Evolutionary conservation across 352 stramenopile species (phyloP).

Genomic region (Globisporangium paddicum): DNA sequence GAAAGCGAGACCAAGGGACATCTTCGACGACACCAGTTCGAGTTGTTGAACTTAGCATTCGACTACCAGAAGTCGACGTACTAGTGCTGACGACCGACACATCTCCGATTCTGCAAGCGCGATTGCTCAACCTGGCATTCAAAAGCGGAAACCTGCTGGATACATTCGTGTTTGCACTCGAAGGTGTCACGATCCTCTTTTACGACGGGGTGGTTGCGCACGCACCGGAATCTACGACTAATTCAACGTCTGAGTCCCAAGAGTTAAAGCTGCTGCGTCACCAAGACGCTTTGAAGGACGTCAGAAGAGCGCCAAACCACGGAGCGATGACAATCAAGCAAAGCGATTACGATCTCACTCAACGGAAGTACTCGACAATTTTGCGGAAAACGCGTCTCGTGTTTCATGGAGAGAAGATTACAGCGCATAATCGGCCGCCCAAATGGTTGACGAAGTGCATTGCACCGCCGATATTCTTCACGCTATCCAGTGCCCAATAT

Average conservation of each 20-base stretch:
- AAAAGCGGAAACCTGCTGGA: slow-evolving; percentile 41
- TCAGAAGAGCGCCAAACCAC: slow-evolving; percentile 1
- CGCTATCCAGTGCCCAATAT: slow-evolving; percentile 60
- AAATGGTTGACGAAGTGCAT: slow-evolving; percentile 65
- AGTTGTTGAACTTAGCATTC: slow-evolving; percentile 46
- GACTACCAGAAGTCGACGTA: slow-evolving; percentile 59
- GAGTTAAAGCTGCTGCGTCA: slow-evolving; percentile 5
- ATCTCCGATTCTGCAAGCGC: slow-evolving; percentile 61
- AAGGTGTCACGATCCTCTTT: slow-evolving; percentile 56
- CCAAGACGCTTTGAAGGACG: slow-evolving; percentile 14
- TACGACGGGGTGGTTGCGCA: slow-evolving; percentile 28
- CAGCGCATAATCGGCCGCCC: slow-evolving; percentile 27
- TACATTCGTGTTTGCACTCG: slow-evolving; percentile 52
- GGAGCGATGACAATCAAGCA: slow-evolving; percentile 11
- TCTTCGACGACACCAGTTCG: background rate
- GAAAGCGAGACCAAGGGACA: background rate
- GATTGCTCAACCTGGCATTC: slow-evolving; percentile 46
- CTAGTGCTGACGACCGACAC: slow-evolving; percentile 57
- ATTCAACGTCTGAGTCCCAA: background rate
- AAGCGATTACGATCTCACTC: slow-evolving; percentile 29
- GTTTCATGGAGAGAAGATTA: slow-evolving; percentile 56
- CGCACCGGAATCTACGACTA: background rate
- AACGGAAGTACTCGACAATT: slow-evolving; percentile 53
- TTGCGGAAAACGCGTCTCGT: slow-evolving; percentile 54
- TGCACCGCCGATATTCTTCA: slow-evolving; percentile 69